Base-by-base conservation (phyloP, 2,329 filamentous ascomycete genomes). In the Colletotrichum caudatum region DNA sequence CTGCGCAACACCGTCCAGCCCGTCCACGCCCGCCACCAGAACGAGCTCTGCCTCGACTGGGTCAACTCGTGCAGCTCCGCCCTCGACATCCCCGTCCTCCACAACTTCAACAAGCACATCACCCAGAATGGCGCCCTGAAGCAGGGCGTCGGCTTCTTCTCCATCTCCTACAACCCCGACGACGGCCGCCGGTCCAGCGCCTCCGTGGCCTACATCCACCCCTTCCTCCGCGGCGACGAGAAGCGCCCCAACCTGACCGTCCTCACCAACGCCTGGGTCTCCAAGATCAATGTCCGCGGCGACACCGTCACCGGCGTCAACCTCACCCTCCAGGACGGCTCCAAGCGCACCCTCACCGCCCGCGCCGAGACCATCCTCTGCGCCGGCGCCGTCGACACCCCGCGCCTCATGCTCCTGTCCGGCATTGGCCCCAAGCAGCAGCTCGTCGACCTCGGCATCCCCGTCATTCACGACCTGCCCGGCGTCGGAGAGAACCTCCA, bases 41-140 rank as follows among this genome's bases (percentile, higher is more conserved):
- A 97, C 84, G 93, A 97, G 86, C 88, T 97, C 63, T 97, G 94
- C 87, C 90, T 93, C 81, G 94, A 97, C 82, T 97, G 94, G 94
- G 88, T 97, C 69, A 84, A 92, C 77, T 90, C 94, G 41, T 96
- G 93, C 86, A 92, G 92, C 74, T 88, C 86, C 37, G 93, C 94
- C 33, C 87, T 97, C 82, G 84, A 92, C 78, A 94, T 97, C 74
- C 94, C 94, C 64, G 83, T 97, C 66, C 90, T 96, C 76, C 85
- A 90, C 74, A 93, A 97, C 84, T 97, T 97, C 87, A 97, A 97
- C 86, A 86, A 91, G 77, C 90, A 95, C 80, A 97, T 97, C 80
- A 88, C 88, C 73, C 85, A 88, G 74, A 92, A 87, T 62, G 94
- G 94, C 68, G 86, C 90, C 56, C 83, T 97, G 74, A 91, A 90